Evolutionary conservation across 225 moss, liverwort and hornwort species (phyloP).

Genomic region (Antitrichia curtipendula): DNA sequence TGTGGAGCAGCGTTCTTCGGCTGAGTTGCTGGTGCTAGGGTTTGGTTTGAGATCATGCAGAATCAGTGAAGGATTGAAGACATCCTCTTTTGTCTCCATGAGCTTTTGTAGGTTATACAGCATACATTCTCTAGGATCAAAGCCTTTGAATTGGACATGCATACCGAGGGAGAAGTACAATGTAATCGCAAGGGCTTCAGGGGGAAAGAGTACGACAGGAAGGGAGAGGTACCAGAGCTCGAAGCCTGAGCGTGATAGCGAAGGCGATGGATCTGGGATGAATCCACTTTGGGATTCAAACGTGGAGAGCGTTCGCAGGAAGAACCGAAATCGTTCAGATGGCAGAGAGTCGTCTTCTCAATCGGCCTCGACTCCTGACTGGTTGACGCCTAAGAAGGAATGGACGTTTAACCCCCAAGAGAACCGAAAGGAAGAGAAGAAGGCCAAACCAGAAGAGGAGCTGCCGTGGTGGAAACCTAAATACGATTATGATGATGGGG

Average conservation of each 20-base stretch:
- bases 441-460: constrained; percentile 2
- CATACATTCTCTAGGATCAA: constrained; percentile 1
- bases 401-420: constrained; percentile 36
- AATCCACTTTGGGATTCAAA: constrained; percentile 48
- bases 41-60: constrained; percentile 1
- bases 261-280: constrained; percentile 7
- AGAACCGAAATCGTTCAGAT: constrained; percentile 13
- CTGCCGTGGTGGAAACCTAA: constrained; percentile 28
- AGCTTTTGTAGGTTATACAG: constrained; percentile 28
- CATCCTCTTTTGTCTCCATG: constrained; percentile 13
- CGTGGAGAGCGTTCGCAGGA: constrained; percentile 37
- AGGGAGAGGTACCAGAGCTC: constrained; percentile 19
- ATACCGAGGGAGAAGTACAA: background rate
- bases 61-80: background rate
- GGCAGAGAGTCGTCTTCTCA: constrained; percentile 11
- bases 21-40: background rate
- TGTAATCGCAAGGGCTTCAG: constrained; percentile 9
- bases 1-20: background rate
- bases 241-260: constrained; percentile 7
- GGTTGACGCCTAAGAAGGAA: constrained; percentile 43
- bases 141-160: constrained; percentile 12
- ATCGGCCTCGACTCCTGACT: constrained; percentile 5
- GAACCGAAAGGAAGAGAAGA: background rate
- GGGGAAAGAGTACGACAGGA: constrained; percentile 22
- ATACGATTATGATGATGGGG: constrained; percentile 22